phyloP scores from a whole-genome alignment of 305 asterid genomes.

The Fraxinus latifolia region DNA sequence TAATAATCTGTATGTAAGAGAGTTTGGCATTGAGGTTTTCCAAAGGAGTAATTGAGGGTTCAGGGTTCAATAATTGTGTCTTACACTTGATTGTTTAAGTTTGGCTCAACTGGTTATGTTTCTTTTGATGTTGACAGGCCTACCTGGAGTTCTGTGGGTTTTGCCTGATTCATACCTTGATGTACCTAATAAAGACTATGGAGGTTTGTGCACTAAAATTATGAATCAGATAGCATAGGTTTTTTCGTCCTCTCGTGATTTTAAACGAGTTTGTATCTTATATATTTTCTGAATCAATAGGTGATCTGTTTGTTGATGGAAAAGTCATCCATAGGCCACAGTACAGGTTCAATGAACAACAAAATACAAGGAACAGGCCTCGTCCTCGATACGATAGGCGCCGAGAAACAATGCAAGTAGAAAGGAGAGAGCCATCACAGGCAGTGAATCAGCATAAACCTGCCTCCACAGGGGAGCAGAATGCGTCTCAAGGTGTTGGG shows the following conservation, averaged over 20 bases:
- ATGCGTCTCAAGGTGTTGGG: constrained; percentile 20
- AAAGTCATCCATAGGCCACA: constrained; percentile 84
- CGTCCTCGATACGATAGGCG: constrained; percentile 83
- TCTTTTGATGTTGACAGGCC: constrained; percentile 36
- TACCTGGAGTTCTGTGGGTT: constrained; percentile 83
- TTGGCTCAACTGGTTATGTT: constrained; percentile 19
- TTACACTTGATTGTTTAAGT: not conserved
- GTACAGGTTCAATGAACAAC: constrained; percentile 58
- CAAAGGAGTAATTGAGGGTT: not conserved
- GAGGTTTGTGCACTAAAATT: constrained; percentile 17
- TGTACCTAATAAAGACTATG: constrained; percentile 32
- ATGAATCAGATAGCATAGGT: not conserved
- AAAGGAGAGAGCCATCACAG: constrained; percentile 46
- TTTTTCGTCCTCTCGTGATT: not conserved
- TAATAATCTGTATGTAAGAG: not conserved
- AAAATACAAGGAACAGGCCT: constrained; percentile 49
- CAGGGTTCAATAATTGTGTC: not conserved
- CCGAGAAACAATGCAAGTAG: constrained; percentile 68
- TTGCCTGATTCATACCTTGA: constrained; percentile 92
- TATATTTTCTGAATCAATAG: constrained; percentile 30
- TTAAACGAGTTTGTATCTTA: not conserved
- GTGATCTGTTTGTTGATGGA: constrained; percentile 76
- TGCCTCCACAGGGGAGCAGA: constrained; percentile 25
- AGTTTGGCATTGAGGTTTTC: not conserved
- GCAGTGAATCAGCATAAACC: constrained; percentile 33